Percentiles rank a stretch among this genome's conserved stretches.
Evolutionary conservation across 768 basidiomycete genomes (phyloP).

Genomic region (Boletus tylopilopsis): DNA sequence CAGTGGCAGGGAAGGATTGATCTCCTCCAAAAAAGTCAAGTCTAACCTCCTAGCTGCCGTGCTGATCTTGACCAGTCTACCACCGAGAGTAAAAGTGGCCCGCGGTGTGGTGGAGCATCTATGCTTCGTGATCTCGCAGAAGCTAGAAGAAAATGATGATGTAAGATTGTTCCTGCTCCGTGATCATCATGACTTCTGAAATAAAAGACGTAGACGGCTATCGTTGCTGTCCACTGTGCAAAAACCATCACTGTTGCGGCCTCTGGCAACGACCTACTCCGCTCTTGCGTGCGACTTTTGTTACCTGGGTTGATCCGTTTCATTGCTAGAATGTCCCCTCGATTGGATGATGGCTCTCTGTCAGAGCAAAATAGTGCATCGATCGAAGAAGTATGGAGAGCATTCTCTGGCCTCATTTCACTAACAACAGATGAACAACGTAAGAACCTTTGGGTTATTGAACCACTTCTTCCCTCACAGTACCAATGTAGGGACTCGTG

Average conservation of each 20-base stretch:
- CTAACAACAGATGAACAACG: conserved; percentile 57
- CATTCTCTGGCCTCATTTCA: conserved; percentile 62
- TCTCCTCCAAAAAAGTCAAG: conserved; percentile 81
- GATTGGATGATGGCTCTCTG: conserved; percentile 53
- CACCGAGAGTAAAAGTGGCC: conserved; percentile 62
- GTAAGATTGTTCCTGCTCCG: conserved; percentile 39
- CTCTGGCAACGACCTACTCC: conserved; percentile 60
- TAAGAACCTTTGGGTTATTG: conserved; percentile 41
- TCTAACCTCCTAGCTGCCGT: conserved; percentile 86
- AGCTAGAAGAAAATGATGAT: conserved; percentile 65
- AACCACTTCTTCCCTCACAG: conserved; percentile 10
- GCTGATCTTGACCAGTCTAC: conserved; percentile 78
- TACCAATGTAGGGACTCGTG: conserved; percentile 49
- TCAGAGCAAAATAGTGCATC: conserved; percentile 57
- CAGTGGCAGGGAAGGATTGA: conserved; percentile 76
- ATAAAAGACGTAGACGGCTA: conserved; percentile 48
- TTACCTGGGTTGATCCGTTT: conserved; percentile 82
- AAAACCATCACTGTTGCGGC: conserved; percentile 80
- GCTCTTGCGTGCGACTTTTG: conserved; percentile 66
- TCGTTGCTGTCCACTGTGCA: conserved; percentile 89
- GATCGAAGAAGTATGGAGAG: conserved; percentile 78
- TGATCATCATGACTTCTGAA: conserved; percentile 1
- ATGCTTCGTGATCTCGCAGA: conserved; percentile 81
- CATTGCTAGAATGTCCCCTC: conserved; percentile 63
- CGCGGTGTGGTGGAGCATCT: conserved; percentile 76